These are phyloP conservation scores for Calonectria fujianensis DNA, from an alignment of 2,329 filamentous ascomycete genomes.

Conservation along the genomic window DNA sequence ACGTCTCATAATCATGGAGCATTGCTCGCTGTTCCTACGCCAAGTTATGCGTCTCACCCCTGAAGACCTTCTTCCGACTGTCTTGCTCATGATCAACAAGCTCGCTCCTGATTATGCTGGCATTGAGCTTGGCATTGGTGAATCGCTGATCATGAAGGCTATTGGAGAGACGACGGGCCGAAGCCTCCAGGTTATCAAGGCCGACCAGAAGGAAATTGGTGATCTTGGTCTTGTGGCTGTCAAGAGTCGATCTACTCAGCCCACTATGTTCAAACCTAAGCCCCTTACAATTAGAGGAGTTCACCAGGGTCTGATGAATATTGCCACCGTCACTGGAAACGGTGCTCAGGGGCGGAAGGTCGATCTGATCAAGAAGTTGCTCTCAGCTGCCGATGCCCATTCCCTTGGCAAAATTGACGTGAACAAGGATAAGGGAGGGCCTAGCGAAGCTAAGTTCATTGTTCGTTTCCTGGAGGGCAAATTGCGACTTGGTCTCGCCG, in stretches of 20 bases:
- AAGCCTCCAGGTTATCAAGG: slow-evolving; percentile 91
- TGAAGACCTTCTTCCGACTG: slow-evolving; percentile 88
- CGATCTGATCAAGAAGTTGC: slow-evolving; percentile 94
- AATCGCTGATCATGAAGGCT: slow-evolving; percentile 98
- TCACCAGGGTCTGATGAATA: slow-evolving; percentile 89
- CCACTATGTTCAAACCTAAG: slow-evolving; percentile 99
- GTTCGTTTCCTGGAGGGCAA: slow-evolving; percentile 97
- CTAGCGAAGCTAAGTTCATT: slow-evolving; percentile 96
- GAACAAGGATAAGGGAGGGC: slow-evolving; percentile 91
- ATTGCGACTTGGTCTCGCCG: slow-evolving; percentile 90
- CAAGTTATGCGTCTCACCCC: slow-evolving; percentile 96
- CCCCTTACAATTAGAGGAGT: slow-evolving; percentile 90
- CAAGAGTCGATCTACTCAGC: slow-evolving; percentile 95
- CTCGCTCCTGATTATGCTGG: slow-evolving; percentile 97
- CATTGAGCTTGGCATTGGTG: slow-evolving; percentile 97
- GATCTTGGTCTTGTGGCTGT: slow-evolving; percentile 96
- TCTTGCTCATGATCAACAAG: slow-evolving; percentile 98
- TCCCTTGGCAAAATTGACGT: slow-evolving; percentile 89
- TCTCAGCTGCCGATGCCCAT: slow-evolving; percentile 90
- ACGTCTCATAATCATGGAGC: slow-evolving; percentile 88
- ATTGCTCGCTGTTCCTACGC: slow-evolving; percentile 92
- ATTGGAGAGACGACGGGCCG: slow-evolving; percentile 96
- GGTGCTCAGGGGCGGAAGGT: slow-evolving; percentile 94
- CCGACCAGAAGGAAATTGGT: slow-evolving; percentile 96
- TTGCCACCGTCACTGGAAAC: slow-evolving; percentile 90